Base-by-base conservation (phyloP, 1,284 basidiomycete genomes). In the Clitocybe nebularis region DNA sequence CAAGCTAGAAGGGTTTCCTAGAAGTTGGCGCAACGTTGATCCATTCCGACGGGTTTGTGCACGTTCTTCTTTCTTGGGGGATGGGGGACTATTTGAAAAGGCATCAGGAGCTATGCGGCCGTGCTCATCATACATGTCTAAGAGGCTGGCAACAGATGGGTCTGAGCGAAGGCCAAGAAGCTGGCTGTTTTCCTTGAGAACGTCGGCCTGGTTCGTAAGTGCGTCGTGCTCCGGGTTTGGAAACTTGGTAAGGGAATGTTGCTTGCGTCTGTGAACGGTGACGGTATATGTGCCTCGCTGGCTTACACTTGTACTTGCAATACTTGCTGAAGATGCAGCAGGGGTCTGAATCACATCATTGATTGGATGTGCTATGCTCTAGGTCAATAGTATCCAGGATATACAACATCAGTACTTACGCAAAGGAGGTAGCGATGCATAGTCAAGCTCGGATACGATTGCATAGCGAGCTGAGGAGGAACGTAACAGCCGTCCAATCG, bases 141-240 rank as follows among this genome's bases (percentile, higher is more conserved):
- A 62, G 20, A 89, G 63, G 49, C 81, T 87, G 5, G 71, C 81
- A 23, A 89, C 82, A 13, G 86, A 89, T 3, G 86, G 84, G 47
- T 89, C 85, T 32, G 78, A 77, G 36, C 79, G 79, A 33, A 89
- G 69, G 11, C 72, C 64, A n/a, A 74, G 60, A 4, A 84, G 65
- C 11, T 80, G 74, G 43, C 63, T 74, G 50, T 74, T 71, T 8
- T 82, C 48, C 53, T 72, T 56, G 59, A 62, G 40, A 40, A n/a
- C n/a, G n/a, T n/a, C 53, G 44, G 33, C 52, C 21, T 42, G 53
- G 39, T 45, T 49, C 43, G 59, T 63, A 45, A 46, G 46, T 28
- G 50, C 28, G 22, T 47, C 49, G n/a, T n/a, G 36, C 46, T 47
- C 36, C 33, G 50, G 44, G 34, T 41, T 49, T 35, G 80, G 79